Evolutionary conservation across 2,329 filamentous ascomycete genomes (phyloP).

Genomic region (Periconia macrospinosa): DNA sequence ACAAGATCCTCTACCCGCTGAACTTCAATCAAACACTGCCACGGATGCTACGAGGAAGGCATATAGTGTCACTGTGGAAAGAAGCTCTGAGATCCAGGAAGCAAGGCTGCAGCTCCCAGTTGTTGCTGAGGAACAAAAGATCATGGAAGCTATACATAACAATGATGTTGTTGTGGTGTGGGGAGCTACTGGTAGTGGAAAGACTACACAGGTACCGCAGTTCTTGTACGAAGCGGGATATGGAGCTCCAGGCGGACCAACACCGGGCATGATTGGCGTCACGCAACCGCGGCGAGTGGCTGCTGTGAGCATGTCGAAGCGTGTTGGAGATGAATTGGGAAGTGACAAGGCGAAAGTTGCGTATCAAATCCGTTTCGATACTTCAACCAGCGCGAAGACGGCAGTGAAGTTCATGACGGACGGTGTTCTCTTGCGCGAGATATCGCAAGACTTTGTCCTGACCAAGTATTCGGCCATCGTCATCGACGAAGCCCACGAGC

Average conservation of each 20-base stretch:
- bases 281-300: slow-evolving; percentile 95
- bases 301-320: slow-evolving; percentile 93
- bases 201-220: slow-evolving; percentile 96
- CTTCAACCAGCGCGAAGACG: slow-evolving; percentile 75
- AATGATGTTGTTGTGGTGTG: slow-evolving; percentile 89
- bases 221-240: slow-evolving; percentile 95
- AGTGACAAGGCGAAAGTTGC: slow-evolving; percentile 76
- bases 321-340: slow-evolving; percentile 84
- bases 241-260: slow-evolving; percentile 74
- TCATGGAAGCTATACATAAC: slow-evolving; percentile 97
- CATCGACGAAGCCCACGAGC: slow-evolving; percentile 95
- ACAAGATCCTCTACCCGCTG: slow-evolving; percentile 69
- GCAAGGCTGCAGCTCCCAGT: slow-evolving; percentile 81
- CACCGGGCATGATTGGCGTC: slow-evolving; percentile 89
- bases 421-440: slow-evolving; percentile 88
- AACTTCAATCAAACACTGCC: slow-evolving; percentile 61
- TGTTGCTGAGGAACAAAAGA: slow-evolving; percentile 91
- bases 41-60: slow-evolving; percentile 68
- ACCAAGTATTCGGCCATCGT: slow-evolving; percentile 91
- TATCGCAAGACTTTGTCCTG: slow-evolving; percentile 84
- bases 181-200: slow-evolving; percentile 93
- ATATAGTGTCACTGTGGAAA: slow-evolving; percentile 71
- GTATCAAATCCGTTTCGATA: slow-evolving; percentile 93
- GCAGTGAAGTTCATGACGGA: slow-evolving; percentile 99
- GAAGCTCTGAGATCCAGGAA: slow-evolving; percentile 74